Conservation (phyloP, 768 basidiomycete genomes). For the Flagelloscypha sp. region DNA sequence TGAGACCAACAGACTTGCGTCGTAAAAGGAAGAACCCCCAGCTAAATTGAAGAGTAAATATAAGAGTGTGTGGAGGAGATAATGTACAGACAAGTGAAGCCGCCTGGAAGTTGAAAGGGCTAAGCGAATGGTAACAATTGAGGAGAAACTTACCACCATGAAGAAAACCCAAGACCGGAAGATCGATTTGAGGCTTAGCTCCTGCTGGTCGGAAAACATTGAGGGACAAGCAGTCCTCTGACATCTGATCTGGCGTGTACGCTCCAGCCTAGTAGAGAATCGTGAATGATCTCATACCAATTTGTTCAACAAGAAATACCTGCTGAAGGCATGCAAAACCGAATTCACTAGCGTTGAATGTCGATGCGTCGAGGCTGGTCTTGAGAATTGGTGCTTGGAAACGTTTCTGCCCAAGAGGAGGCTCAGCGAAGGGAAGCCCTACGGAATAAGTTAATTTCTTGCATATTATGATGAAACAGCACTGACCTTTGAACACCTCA, state of each 20-base stretch:
- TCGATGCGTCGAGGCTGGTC: constrained; percentile 9
- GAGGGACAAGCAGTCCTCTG: constrained; percentile 41
- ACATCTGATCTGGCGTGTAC: constrained; percentile 11
- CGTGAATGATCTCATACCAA: background rate
- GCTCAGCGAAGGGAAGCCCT: constrained; percentile 28
- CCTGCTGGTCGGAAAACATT: constrained; percentile 38
- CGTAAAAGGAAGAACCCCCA: constrained; percentile 20
- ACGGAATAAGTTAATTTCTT: background rate
- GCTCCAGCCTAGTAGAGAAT: constrained; percentile 2
- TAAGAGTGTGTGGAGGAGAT: too few species aligned
- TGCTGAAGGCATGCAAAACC: constrained; percentile 22
- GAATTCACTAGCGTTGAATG: constrained; percentile 22
- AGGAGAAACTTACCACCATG: background rate
- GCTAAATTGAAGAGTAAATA: too few species aligned
- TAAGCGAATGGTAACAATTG: too few species aligned
- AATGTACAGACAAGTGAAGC: too few species aligned
- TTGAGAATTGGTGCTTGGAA: constrained; percentile 18
- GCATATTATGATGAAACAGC: background rate
- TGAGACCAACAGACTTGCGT: constrained; percentile 27
- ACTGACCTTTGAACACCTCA: too few species aligned
- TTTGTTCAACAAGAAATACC: background rate
- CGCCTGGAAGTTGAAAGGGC: too few species aligned
- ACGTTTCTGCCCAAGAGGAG: constrained; percentile 21
- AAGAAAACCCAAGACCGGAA: background rate
- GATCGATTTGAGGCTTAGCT: background rate